These are phyloP conservation scores for Neobulgaria alba DNA, from an alignment of 2,329 filamentous ascomycete genomes.

Conservation along the genomic window DNA sequence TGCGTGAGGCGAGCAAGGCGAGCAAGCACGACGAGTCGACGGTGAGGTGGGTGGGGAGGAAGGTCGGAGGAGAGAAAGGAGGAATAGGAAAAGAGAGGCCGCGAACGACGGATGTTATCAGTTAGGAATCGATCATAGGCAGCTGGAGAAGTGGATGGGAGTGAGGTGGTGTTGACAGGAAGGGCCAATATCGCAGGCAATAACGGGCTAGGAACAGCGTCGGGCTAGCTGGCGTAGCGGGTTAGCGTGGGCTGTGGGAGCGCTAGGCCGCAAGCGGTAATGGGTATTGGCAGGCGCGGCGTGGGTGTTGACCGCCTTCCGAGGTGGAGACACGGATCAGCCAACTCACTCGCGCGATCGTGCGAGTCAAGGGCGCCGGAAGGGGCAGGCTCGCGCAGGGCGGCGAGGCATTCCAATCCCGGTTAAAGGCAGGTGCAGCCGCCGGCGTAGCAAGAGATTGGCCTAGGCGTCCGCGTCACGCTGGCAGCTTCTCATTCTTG, in stretches of 20 bases:
- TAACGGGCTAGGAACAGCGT: background rate
- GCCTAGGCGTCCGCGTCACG: too few relatives aligned
- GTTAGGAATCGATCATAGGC: background rate
- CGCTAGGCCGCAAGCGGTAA: too few relatives aligned
- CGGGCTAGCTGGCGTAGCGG: background rate
- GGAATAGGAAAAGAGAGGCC: slow-evolving; percentile 1
- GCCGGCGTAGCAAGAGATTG: too few relatives aligned
- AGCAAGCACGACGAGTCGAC: slow-evolving; percentile 4
- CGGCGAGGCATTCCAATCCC: slow-evolving; percentile 4
- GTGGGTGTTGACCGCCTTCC: background rate
- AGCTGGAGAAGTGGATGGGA: background rate
- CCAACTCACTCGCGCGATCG: too few relatives aligned
- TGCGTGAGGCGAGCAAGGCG: slow-evolving; percentile 11
- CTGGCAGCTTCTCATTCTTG: too few relatives aligned
- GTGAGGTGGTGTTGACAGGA: background rate
- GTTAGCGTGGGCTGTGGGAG: too few relatives aligned
- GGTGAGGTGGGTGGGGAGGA: slow-evolving; percentile 7
- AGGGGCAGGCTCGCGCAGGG: too few relatives aligned
- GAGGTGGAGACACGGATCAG: too few relatives aligned
- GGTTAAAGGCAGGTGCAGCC: too few relatives aligned
- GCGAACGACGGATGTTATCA: background rate
- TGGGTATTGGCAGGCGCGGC: too few relatives aligned
- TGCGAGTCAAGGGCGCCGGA: too few relatives aligned
- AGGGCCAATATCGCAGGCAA: background rate
- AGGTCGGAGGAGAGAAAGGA: slow-evolving; percentile 5